phyloP scores from a whole-genome alignment of 441 rosid species.

The Erysimum cheiri region DNA sequence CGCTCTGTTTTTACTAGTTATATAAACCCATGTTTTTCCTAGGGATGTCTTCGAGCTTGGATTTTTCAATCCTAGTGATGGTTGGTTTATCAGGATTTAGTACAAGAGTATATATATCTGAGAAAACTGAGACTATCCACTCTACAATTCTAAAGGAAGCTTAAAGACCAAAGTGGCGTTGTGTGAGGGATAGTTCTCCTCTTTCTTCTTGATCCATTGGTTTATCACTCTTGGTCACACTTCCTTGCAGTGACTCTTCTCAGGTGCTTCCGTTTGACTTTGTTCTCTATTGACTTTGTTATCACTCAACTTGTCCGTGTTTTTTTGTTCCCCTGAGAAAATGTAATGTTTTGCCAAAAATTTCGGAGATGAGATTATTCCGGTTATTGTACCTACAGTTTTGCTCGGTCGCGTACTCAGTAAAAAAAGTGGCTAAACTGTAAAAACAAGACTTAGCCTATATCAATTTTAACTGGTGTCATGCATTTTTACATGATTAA shows the following conservation, averaged over 20 bases:
- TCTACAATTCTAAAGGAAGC: neutral
- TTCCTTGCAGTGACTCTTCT: too few species aligned
- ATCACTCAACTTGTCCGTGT: neutral
- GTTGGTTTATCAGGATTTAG: neutral
- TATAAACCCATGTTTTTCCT: neutral
- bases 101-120: neutral
- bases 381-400: slow-evolving; percentile 16
- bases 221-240: too few species aligned
- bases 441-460: neutral
- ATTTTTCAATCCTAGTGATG: neutral
- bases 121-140: neutral
- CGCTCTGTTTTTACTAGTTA: too few species aligned
- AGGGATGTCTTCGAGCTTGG: neutral
- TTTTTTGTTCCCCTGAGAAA: slow-evolving; percentile 15
- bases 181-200: too few species aligned
- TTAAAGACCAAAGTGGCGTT: too few species aligned
- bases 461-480: too few species aligned
- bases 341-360: slow-evolving; percentile 15
- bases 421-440: neutral
- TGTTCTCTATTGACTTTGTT: too few species aligned
- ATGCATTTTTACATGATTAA: neutral
- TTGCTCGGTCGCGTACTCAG: neutral
- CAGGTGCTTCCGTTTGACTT: too few species aligned
- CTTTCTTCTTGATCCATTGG: too few species aligned
- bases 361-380: slow-evolving; percentile 27